Evolutionary conservation across 2,329 filamentous ascomycete genomes (phyloP).

Genomic region (Amphichorda felina): DNA sequence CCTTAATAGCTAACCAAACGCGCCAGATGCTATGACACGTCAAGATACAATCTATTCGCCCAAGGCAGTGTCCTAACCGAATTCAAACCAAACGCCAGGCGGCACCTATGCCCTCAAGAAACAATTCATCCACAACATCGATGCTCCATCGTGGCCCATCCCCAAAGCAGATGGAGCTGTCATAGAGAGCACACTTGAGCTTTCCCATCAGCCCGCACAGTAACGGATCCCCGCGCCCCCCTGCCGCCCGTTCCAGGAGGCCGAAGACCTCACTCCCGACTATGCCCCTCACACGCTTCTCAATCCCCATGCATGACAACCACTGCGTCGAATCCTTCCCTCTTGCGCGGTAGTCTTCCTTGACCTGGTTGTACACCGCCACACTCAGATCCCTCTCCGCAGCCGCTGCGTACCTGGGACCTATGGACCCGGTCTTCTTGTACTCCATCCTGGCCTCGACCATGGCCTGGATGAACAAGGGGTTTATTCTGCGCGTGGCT

Average conservation of each 20-base stretch:
- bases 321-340: constrained; percentile 5
- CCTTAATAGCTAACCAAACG: too few relatives aligned
- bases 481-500: constrained; percentile 2
- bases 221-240: neutral
- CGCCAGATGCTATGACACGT: too few relatives aligned
- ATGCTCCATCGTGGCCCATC: constrained; percentile 7
- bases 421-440: constrained; percentile 5
- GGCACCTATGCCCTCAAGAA: constrained; percentile 2
- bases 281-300: constrained; percentile 4
- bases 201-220: neutral
- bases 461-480: constrained; percentile 6
- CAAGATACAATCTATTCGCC: too few relatives aligned
- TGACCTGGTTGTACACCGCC: constrained; percentile 3
- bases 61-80: too few relatives aligned
- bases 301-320: constrained; percentile 6
- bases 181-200: constrained; percentile 5
- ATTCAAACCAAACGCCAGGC: too few relatives aligned
- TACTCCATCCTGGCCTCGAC: constrained; percentile 7
- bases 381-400: constrained; percentile 6
- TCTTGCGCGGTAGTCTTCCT: constrained; percentile 5
- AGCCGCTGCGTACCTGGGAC: constrained; percentile 4
- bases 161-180: constrained; percentile 7
- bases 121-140: constrained; percentile 4
- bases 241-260: constrained; percentile 3
- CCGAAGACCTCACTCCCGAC: constrained; percentile 2